Conservation (phyloP, 108 stramenopile genomes). For the Seminavis robusta region DNA sequence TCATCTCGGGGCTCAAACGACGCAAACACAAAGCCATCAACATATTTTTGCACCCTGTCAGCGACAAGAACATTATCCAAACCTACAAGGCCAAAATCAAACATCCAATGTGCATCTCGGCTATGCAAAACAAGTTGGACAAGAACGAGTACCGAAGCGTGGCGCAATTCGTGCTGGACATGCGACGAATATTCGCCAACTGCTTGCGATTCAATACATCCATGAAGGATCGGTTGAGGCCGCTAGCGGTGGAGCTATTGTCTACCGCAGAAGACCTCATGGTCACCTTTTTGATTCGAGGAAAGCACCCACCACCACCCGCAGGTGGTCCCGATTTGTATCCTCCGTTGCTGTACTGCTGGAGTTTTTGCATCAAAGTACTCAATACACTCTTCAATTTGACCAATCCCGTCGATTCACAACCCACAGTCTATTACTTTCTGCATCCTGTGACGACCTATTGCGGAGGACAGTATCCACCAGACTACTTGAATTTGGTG, state of each 20-base stretch:
- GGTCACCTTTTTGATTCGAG: slow-evolving; percentile 54
- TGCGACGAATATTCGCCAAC: slow-evolving; percentile 74
- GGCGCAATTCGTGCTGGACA: slow-evolving; percentile 64
- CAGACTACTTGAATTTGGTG: slow-evolving; percentile 63
- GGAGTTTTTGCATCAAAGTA: slow-evolving; percentile 64
- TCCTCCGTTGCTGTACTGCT: slow-evolving; percentile 71
- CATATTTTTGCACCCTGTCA: slow-evolving; percentile 71
- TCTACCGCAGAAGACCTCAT: slow-evolving; percentile 57
- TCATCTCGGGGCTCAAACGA: slow-evolving; percentile 59
- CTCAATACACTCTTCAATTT: slow-evolving; percentile 61
- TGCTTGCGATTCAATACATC: slow-evolving; percentile 81
- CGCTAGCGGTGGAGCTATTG: slow-evolving; percentile 51
- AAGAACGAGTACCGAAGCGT: slow-evolving; percentile 58
- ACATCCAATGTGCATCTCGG: slow-evolving; percentile 73
- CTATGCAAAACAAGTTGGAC: slow-evolving; percentile 69
- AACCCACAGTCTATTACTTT: slow-evolving; percentile 74
- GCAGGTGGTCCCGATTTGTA: slow-evolving; percentile 27
- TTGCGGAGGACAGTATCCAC: slow-evolving; percentile 63
- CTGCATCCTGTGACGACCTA: slow-evolving; percentile 68
- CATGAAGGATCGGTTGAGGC: slow-evolving; percentile 57
- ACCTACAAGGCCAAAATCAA: slow-evolving; percentile 76
- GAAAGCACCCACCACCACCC: slow-evolving; percentile 33
- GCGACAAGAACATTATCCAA: slow-evolving; percentile 63
- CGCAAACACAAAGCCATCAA: slow-evolving; percentile 43
- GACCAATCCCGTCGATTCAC: slow-evolving; percentile 61